Evolutionary conservation across 306 rosid species (phyloP).

Genomic region (Castanea mollissima): DNA sequence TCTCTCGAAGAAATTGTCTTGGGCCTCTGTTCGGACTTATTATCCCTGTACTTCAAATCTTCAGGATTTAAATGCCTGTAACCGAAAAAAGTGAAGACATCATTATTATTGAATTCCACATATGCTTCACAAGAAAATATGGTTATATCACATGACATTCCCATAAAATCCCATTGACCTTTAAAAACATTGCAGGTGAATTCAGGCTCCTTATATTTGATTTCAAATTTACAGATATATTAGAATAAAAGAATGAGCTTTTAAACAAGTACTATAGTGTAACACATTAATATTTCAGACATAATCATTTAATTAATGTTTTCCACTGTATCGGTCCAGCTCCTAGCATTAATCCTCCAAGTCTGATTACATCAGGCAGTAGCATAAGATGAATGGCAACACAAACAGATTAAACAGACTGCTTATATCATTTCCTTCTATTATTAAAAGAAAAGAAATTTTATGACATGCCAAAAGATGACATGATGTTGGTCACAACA

Average conservation of each 20-base stretch:
- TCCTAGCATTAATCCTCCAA: background rate
- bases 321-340: background rate
- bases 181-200: background rate
- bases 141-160: background rate
- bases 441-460: background rate
- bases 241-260: background rate
- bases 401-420: background rate
- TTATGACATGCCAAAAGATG: background rate
- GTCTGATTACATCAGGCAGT: background rate
- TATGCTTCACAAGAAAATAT: background rate
- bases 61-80: conserved; percentile 61
- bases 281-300: background rate
- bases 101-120: background rate
- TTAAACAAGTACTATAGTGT: background rate
- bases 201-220: background rate
- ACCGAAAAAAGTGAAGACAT: conserved; percentile 12
- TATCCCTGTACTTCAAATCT: conserved; percentile 65
- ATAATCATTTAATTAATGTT: background rate
- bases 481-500: background rate
- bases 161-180: background rate
- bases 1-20: conserved; percentile 56
- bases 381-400: background rate
- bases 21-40: conserved; percentile 54
- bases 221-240: background rate
- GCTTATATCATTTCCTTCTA: background rate